A percentile compares a stretch with the other conserved stretches of the same genome.
These are phyloP conservation scores for Goffeauzyma gilvescens DNA, from an alignment of 768 basidiomycete genomes.

Conservation along the genomic window DNA sequence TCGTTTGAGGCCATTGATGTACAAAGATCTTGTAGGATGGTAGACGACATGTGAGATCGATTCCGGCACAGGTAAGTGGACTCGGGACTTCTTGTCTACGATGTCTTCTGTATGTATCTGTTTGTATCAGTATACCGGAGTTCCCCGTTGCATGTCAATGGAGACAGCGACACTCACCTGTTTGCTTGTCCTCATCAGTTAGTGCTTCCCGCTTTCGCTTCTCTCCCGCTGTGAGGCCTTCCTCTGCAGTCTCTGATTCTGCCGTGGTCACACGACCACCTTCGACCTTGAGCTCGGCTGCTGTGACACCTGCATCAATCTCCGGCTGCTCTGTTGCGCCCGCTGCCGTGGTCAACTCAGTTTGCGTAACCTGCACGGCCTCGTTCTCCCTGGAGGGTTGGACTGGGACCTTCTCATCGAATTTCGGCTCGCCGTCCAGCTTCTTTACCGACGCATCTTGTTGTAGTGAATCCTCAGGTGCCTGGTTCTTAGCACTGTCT, in stretches of 20 bases:
- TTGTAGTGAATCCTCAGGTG: too few relatives aligned
- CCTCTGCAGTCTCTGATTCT: too few relatives aligned
- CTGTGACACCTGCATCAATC: neutral
- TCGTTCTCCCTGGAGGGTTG: too few relatives aligned
- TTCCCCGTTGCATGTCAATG: too few relatives aligned
- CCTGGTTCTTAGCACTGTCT: neutral
- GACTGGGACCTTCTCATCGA: neutral
- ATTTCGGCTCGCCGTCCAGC: neutral
- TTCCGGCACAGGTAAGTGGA: slow-evolving; percentile 14
- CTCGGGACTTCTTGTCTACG: slow-evolving; percentile 2
- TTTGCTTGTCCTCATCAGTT: too few relatives aligned
- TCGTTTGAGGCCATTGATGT: slow-evolving; percentile 28
- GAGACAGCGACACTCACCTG: too few relatives aligned
- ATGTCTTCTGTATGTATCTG: too few relatives aligned
- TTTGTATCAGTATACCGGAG: too few relatives aligned
- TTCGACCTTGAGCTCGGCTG: too few relatives aligned
- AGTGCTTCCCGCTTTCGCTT: slow-evolving; percentile 4
- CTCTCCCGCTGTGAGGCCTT: too few relatives aligned
- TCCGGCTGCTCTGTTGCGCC: neutral
- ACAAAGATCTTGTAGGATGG: slow-evolving; percentile 25
- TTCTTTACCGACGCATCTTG: too few relatives aligned
- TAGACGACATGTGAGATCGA: slow-evolving; percentile 21
- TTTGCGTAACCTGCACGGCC: neutral
- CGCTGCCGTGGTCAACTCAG: neutral
- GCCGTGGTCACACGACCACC: too few relatives aligned